These are phyloP conservation scores for Phaeomoniella chlamydospora DNA, from an alignment of 2,329 filamentous ascomycete genomes.

Conservation along the genomic window DNA sequence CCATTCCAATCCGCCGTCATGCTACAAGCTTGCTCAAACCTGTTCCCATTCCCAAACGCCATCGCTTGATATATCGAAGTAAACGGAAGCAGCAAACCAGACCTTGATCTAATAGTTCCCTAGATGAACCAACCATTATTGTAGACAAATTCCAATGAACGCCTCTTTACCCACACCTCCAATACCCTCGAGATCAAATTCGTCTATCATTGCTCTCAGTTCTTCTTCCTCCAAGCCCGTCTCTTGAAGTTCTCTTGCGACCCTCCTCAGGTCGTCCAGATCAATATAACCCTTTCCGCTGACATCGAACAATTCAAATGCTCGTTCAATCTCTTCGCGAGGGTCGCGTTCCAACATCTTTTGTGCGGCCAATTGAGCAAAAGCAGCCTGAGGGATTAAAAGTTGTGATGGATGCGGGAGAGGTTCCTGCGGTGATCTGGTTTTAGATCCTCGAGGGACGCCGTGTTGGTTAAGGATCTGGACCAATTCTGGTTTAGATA, in stretches of 20 bases:
- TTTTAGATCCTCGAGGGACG: slow-evolving; percentile 38
- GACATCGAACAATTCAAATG: slow-evolving; percentile 86
- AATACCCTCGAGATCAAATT: slow-evolving; percentile 90
- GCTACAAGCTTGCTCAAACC: no score
- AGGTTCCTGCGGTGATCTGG: slow-evolving; percentile 21
- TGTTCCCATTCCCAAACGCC: background rate
- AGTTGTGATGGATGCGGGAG: slow-evolving; percentile 42
- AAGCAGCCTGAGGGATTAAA: slow-evolving; percentile 56
- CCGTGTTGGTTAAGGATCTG: slow-evolving; percentile 70
- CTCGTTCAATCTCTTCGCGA: slow-evolving; percentile 75
- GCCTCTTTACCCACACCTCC: slow-evolving; percentile 55
- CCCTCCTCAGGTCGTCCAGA: slow-evolving; percentile 70
- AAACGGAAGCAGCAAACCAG: background rate
- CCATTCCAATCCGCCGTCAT: no score
- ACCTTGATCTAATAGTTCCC: no score
- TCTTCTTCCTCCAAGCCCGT: slow-evolving; percentile 79
- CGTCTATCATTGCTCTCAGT: slow-evolving; percentile 89
- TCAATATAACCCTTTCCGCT: slow-evolving; percentile 86
- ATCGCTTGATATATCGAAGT: background rate
- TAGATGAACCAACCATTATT: no score
- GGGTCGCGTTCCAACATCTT: slow-evolving; percentile 75
- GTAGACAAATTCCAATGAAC: slow-evolving; percentile 52
- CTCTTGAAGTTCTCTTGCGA: slow-evolving; percentile 84
- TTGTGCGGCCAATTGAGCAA: slow-evolving; percentile 63
- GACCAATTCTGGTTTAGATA: slow-evolving; percentile 75